Evolutionary conservation across 2,329 filamentous ascomycete genomes (phyloP), one percentile per base, ranked within the genome.

Genomic region (Stagonosporopsis tanaceti): DNA sequence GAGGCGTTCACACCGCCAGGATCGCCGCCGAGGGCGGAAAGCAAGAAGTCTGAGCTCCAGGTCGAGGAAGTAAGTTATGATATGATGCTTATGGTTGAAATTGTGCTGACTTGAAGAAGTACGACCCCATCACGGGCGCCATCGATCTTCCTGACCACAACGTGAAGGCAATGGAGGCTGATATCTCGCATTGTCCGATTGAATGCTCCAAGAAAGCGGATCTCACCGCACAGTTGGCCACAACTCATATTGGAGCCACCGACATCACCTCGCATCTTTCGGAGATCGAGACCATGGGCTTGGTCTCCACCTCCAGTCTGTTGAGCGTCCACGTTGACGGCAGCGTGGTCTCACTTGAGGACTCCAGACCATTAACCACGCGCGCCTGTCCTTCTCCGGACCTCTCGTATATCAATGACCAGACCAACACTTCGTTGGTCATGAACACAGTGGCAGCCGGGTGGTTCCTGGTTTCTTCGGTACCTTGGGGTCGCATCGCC

Each of bases 401-500:
- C 6, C 8, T 42, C 12, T 20, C 14, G 11, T 50, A 38, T 25
- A 32, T 22, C 2, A 7, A 4, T 4, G 14, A 46, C 4, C 22
- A 15, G 2, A 32, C 35, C n/a, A 42, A 27, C 1, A 42, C 34
- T 1, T 37, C 46, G n/a, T 2, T 47, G 1, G 35, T 44, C 4
- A 47, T 45, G 39, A 42, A 50, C 11, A 47, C 24, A 7, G 32
- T 50, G 9, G 8, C 35, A 4, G 17, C 40, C 4, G 35, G 45
- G 5, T 42, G 34, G 24, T 59, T 47, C 4, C 28, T 24, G 2
- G 27, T 54, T 11, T 50, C 50, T 1, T 47, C 45, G 5, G 7
- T 54, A 3, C 50, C 56, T 0, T 59, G 50, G 56, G 17, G 28
- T 7, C 17, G 46, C 20, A 34, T 53, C 2, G 37, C 35, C 3